Base-by-base conservation (phyloP, 352 stramenopile species). In the Poterioochromonas sp. region DNA sequence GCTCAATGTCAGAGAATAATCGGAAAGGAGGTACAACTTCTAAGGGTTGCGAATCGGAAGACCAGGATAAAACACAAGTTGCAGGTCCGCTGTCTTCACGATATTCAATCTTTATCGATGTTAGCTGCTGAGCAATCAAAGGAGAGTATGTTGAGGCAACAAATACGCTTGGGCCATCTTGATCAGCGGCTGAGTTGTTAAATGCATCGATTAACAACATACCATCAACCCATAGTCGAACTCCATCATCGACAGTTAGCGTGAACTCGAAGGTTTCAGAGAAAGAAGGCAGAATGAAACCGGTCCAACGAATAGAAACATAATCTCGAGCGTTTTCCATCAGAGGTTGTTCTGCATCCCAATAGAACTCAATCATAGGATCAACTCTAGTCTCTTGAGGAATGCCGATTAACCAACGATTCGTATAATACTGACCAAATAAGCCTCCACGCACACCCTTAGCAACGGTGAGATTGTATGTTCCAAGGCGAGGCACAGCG, bases 341-440 rank as follows among this genome's bases (percentile, higher is more conserved):
- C 76, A 98, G 90, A 32, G 89, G 85, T 62, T 92, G 87, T 22
- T 85, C 79, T 40, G 73, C 80, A 47, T 73, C 80, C 93, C 94
- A 98, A 0, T 84, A 79, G 81, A 98, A 98, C 79, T 97, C 86
- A 68, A 98, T 87, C 1, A 83, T 79, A 11, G 81, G 54, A 80
- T 98, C 94, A 0, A 97, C 82, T 26, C 93, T 87, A 53, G 87
- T 87, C 0, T 96, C 49, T 35, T 89, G 86, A 3, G 93, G 88
- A 3, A 85, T 83, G 15, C 90, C 92, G 65, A 93, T 91, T 34
- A 97, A 84, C 93, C 93, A 97, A 0, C 92, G 87, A 80, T 98
- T 98, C 81, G 94, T 96, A 79, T 94, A 98, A 82, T 98, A 98
- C 79, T 90, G 86, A 0, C 90, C 93, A 3, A 87, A 43, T 0